Base-by-base conservation (phyloP, 345 rosid genomes). In the Populus deltoides region DNA sequence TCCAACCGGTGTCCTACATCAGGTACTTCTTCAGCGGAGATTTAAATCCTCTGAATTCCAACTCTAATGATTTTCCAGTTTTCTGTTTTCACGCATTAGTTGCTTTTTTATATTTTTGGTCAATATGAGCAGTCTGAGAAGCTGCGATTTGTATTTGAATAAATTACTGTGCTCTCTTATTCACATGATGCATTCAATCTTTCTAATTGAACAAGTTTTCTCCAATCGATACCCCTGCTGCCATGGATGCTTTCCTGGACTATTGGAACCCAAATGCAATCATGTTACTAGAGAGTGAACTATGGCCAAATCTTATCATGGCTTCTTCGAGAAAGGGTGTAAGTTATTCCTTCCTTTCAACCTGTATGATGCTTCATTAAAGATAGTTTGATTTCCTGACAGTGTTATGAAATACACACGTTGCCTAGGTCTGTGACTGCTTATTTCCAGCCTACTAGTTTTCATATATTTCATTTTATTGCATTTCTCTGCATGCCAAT, bases 291-390 rank as follows among this genome's bases (percentile, higher is more conserved):
- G 99, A 95, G 89, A 92, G 89, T 66, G 99, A 93, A 81, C 83
- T 95, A 36, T 95, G 98, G 97, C 99, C 98, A 49, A 95, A 95
- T 81, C 96, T 95, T 65, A 86, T 93, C 33, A 84, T 95, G 85
- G 62, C 70, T 79, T 90, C 98, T 87, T 83, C 97, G 41, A 81
- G 77, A 78, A 83, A 84, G 82, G 86, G 81, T 69, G 96, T 95
- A 86, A 87, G 89, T 90, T 73, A 71, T 80, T 43, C 70, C 61
- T 53, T 63, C 53, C 20, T 10, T 41, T 27, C 20, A 7, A 15
- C 35, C 51, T 13, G 2, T 12, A 47, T 47, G 51, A 47, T 47
- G 43, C 7, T 39, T 39, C 7, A 39, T 39, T 39, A 39, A 12
- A 4, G 17, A 47, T 47, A 47, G 51, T 47, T 47, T 47, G 51